Percentiles rank a stretch among this genome's conserved stretches.
These are phyloP conservation scores for Pelargonium fulgidum DNA, from an alignment of 441 rosid species.

Conservation along the genomic window DNA sequence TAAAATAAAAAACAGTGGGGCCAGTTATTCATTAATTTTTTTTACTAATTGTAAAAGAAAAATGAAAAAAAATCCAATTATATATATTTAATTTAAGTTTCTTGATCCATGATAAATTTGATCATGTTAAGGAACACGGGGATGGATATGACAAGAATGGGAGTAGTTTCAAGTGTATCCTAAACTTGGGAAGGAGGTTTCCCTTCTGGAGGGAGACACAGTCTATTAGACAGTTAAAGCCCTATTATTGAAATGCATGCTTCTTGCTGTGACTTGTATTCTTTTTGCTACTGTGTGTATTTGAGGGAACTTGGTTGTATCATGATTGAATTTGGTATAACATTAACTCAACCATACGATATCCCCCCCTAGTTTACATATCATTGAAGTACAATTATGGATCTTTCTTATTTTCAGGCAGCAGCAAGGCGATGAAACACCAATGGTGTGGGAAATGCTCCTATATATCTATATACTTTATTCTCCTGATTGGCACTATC, in stretches of 20 bases:
- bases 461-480: slow-evolving; percentile 81
- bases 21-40: too few species aligned
- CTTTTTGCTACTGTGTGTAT: background rate
- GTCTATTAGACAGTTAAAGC: background rate
- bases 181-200: background rate
- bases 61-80: too few species aligned
- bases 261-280: background rate
- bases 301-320: background rate
- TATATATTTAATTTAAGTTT: too few species aligned
- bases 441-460: slow-evolving; percentile 96
- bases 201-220: background rate
- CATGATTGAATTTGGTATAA: background rate
- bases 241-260: background rate
- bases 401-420: slow-evolving; percentile 43
- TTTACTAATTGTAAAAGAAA: too few species aligned
- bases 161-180: background rate
- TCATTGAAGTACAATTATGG: background rate
- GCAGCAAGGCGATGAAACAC: slow-evolving; percentile 90
- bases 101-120: too few species aligned
- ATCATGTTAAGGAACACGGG: background rate
- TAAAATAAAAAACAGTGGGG: too few species aligned
- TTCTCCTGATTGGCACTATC: slow-evolving; percentile 97
- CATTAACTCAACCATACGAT: background rate
- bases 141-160: background rate
- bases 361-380: background rate